A percentile compares a stretch with the other conserved stretches of the same genome.
Conservation (phyloP, 75 land plant species). For the Ceratopteris richardii region DNA sequence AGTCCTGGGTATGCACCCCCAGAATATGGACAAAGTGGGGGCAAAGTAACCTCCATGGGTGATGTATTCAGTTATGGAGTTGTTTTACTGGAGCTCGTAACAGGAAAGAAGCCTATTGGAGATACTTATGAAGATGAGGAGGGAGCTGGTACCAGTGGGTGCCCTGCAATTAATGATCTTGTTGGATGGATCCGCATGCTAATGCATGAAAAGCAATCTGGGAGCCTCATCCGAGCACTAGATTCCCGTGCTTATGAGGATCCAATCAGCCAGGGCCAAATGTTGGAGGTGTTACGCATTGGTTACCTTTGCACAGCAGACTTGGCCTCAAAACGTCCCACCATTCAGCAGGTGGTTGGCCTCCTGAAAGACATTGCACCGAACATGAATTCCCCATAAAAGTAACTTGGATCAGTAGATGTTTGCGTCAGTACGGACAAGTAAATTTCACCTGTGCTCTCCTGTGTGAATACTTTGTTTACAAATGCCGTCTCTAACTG, state of each 20-base stretch:
- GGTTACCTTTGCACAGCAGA: slow-evolving; percentile 91
- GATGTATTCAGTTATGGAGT: slow-evolving; percentile 64
- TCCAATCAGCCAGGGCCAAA: slow-evolving; percentile 27
- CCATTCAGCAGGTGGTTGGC: slow-evolving; percentile 91
- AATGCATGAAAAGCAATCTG: slow-evolving; percentile 33
- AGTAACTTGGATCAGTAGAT: too few species aligned
- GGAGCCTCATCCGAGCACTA: slow-evolving; percentile 11
- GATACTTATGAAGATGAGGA: slow-evolving; percentile 3
- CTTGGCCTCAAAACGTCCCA: slow-evolving; percentile 66
- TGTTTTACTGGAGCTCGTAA: slow-evolving; percentile 55
- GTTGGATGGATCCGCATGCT: slow-evolving; percentile 51
- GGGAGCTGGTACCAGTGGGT: not conserved
- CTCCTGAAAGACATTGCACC: slow-evolving; percentile 63
- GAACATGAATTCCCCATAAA: not conserved
- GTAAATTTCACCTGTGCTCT: too few species aligned
- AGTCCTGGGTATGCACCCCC: slow-evolving; percentile 19
- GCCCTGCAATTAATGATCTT: slow-evolving; percentile 10
- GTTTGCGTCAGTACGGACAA: too few species aligned
- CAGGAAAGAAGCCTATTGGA: slow-evolving; percentile 31
- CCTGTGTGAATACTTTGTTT: too few species aligned
- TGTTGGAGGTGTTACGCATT: slow-evolving; percentile 59
- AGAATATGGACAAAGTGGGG: slow-evolving; percentile 14
- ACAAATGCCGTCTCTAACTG: too few species aligned
- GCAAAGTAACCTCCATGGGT: slow-evolving; percentile 10
- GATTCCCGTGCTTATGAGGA: slow-evolving; percentile 35